These are phyloP conservation scores for Cryptococcus maquisensis DNA, from an alignment of 1,284 basidiomycete species.

Conservation along the genomic window DNA sequence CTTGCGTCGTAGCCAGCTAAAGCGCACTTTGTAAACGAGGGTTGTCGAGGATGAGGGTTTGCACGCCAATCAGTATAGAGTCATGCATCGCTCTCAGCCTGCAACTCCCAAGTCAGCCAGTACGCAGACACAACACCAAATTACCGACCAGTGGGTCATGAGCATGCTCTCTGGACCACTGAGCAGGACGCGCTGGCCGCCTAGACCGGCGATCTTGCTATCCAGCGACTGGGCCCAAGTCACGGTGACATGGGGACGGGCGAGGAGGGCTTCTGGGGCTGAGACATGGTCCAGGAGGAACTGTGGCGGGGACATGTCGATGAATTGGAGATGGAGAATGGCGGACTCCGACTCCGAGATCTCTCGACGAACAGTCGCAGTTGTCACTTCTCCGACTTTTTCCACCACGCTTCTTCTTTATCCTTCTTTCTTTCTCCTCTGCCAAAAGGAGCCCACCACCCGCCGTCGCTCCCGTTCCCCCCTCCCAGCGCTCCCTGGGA, in stretches of 20 bases:
- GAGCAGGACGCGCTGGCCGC: constrained; percentile 70
- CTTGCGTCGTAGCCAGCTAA: background rate
- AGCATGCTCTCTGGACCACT: constrained; percentile 83
- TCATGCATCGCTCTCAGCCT: constrained; percentile 88
- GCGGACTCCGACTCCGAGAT: background rate
- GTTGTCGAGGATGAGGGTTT: constrained; percentile 85
- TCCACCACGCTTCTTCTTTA: background rate
- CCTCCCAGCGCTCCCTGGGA: background rate
- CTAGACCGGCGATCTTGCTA: constrained; percentile 78
- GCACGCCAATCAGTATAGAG: constrained; percentile 85
- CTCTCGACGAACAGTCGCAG: background rate
- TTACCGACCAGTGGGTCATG: constrained; percentile 83
- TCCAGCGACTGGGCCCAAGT: constrained; percentile 96
- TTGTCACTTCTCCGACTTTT: background rate
- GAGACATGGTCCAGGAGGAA: constrained; percentile 19
- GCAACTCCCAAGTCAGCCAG: background rate
- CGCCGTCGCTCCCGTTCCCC: background rate
- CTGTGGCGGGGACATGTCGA: constrained; percentile 9
- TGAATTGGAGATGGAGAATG: background rate
- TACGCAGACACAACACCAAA: background rate
- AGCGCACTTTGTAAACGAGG: constrained; percentile 82
- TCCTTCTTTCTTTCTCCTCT: background rate
- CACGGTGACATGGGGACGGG: constrained; percentile 58
- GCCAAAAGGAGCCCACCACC: background rate
- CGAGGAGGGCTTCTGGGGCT: constrained; percentile 1